These are phyloP conservation scores for Cunninghamia lanceolata DNA, from an alignment of 75 land plant genomes.

Conservation along the genomic window DNA sequence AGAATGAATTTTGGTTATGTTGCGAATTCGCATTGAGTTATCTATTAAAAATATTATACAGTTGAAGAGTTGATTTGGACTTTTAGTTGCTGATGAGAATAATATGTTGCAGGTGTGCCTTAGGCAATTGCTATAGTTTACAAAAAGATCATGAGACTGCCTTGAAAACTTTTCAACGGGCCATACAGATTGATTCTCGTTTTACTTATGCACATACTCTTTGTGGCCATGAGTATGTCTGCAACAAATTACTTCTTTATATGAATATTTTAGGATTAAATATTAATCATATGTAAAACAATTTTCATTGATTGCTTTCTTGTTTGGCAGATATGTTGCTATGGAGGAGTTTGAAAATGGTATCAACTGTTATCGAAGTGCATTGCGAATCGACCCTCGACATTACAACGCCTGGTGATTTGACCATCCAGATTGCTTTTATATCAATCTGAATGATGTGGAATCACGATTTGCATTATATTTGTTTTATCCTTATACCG, in stretches of 20 bases:
- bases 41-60: not conserved
- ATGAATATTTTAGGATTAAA: not conserved
- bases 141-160: constrained; percentile 99
- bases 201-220: constrained; percentile 97
- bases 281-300: not conserved
- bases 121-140: constrained; percentile 98
- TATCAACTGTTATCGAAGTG: constrained; percentile 79
- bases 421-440: not conserved
- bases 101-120: constrained; percentile 77
- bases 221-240: constrained; percentile 95
- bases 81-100: not conserved
- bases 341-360: constrained; percentile 97
- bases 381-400: constrained; percentile 75
- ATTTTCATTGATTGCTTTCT: not conserved
- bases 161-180: constrained; percentile 91
- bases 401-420: constrained; percentile 90
- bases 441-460: not conserved
- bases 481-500: not conserved
- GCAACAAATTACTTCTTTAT: not conserved
- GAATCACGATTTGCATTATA: not conserved
- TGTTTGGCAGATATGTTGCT: constrained; percentile 60
- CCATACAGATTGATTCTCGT: constrained; percentile 78
- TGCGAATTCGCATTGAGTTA: not conserved
- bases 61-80: not conserved
- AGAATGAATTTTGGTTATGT: not conserved